These are phyloP conservation scores for Nakaseomyces delphensis DNA, from an alignment of 1,139 yeast genomes.

Conservation along the genomic window DNA sequence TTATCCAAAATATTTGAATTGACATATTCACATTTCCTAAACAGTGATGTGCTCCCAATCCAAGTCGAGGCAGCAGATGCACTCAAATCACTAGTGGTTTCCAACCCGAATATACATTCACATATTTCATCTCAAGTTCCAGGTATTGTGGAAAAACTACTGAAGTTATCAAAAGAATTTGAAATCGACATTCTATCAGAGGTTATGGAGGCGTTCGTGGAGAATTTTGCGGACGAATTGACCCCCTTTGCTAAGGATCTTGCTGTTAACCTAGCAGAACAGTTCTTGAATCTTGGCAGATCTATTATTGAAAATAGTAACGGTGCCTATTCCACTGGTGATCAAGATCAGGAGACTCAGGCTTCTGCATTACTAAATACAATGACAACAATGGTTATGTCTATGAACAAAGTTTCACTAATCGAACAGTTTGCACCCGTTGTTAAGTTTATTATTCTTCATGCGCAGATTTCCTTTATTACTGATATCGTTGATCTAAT, in stretches of 20 bases:
- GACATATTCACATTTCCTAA: conserved; percentile 32
- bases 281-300: conserved; percentile 60
- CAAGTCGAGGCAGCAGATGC: conserved; percentile 85
- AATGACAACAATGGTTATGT: conserved; percentile 73
- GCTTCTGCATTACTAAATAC: conserved; percentile 83
- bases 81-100: conserved; percentile 64
- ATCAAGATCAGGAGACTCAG: conserved; percentile 77
- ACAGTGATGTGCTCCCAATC: conserved; percentile 51
- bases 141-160: conserved; percentile 69
- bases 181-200: conserved; percentile 81
- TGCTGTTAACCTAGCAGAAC: conserved; percentile 68
- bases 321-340: conserved; percentile 40
- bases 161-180: conserved; percentile 68
- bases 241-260: conserved; percentile 89
- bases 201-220: conserved; percentile 94
- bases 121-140: conserved; percentile 67
- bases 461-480: conserved; percentile 64
- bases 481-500: conserved; percentile 75
- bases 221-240: conserved; percentile 73
- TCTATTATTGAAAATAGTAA: conserved; percentile 48
- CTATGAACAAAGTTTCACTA: conserved; percentile 70
- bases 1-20: conserved; percentile 58
- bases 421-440: conserved; percentile 70
- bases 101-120: conserved; percentile 53
- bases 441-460: conserved; percentile 53